These are phyloP conservation scores for Candida namnaoensis DNA, from an alignment of 805 yeast genomes.

Conservation along the genomic window DNA sequence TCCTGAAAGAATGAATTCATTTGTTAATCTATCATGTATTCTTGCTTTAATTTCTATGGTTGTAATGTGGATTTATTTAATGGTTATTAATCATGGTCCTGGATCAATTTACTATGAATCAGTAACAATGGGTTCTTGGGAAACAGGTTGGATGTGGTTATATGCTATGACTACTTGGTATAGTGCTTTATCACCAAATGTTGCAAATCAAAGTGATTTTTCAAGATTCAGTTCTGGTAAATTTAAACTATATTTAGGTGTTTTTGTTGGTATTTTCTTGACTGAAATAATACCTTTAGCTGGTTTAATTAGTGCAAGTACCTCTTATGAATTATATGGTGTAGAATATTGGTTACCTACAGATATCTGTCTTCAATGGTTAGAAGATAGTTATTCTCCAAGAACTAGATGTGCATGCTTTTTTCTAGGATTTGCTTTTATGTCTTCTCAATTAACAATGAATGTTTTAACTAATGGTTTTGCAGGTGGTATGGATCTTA, in stretches of 20 bases:
- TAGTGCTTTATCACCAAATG: constrained; percentile 31
- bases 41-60: constrained; percentile 16
- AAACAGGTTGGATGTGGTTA: constrained; percentile 31
- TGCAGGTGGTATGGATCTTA: constrained; percentile 35
- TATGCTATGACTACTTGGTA: constrained; percentile 33
- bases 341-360: constrained; percentile 26
- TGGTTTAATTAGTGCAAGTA: constrained; percentile 30
- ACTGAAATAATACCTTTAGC: constrained; percentile 30
- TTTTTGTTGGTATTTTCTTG: constrained; percentile 20
- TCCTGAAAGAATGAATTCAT: constrained; percentile 13
- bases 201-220: constrained; percentile 31
- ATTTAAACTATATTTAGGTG: constrained; percentile 21
- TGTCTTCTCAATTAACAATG: constrained; percentile 28
- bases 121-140: constrained; percentile 18
- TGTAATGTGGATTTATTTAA: constrained; percentile 19
- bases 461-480: constrained; percentile 29
- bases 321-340: constrained; percentile 24
- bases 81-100: constrained; percentile 21
- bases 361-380: constrained; percentile 22
- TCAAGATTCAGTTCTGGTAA: constrained; percentile 28
- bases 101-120: constrained; percentile 21
- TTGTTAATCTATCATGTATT: constrained; percentile 10
- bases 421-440: constrained; percentile 29
- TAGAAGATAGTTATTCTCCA: constrained; percentile 21
- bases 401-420: constrained; percentile 29